phyloP scores from a whole-genome alignment of 2,329 filamentous ascomycete genomes.

The Trichoderma oligosporum region DNA sequence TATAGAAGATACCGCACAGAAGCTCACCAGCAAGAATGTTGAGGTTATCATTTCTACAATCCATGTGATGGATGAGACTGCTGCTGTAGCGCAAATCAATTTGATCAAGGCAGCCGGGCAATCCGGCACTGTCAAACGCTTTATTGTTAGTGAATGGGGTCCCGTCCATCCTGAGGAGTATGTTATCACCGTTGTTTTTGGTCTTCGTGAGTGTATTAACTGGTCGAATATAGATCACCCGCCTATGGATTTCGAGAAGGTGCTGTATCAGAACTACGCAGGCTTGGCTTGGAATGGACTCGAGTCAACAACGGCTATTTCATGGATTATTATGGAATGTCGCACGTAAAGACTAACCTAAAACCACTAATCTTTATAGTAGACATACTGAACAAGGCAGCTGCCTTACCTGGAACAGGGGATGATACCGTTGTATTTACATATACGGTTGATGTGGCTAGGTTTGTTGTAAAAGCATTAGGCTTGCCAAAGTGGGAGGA shows the following conservation, averaged over 20 bases:
- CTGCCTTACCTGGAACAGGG: conserved; percentile 3
- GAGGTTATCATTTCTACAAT: conserved; percentile 15
- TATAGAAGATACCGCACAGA: neutral
- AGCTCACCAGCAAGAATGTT: neutral
- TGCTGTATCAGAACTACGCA: neutral
- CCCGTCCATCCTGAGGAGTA: neutral
- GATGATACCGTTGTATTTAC: conserved; percentile 2
- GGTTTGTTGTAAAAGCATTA: neutral
- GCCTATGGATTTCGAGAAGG: neutral
- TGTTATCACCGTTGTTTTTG: too few relatives aligned
- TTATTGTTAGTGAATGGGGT: conserved; percentile 15
- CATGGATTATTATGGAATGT: conserved; percentile 7
- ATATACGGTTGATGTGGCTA: conserved; percentile 4
- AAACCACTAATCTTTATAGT: neutral
- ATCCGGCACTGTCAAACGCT: conserved; percentile 14
- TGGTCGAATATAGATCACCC: neutral
- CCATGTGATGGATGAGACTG: neutral
- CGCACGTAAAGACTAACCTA: conserved; percentile 1
- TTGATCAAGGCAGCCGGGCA: conserved; percentile 15
- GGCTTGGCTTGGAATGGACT: conserved; percentile 1
- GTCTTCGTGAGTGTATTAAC: neutral
- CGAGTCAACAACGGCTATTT: conserved; percentile 5
- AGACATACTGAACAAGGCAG: neutral
- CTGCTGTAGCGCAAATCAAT: neutral
- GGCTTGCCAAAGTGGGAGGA: conserved; percentile 8